Evolutionary conservation across 2,329 filamentous ascomycete genomes (phyloP), one percentile per base, ranked within the genome.

Genomic region (Dactylellina leptospora): DNA sequence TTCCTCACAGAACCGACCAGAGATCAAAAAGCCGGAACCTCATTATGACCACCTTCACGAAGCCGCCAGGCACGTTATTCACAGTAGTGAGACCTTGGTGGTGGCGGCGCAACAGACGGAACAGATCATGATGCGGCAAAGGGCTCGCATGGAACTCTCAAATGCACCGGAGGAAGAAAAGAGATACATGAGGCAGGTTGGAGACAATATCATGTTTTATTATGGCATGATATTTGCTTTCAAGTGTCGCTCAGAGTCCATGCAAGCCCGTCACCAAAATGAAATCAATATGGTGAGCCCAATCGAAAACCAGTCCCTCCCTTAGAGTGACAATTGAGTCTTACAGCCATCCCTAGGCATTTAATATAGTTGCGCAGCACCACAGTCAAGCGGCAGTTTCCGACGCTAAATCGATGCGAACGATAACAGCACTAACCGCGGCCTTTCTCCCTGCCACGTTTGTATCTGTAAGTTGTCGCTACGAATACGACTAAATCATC

Each of bases 391-490:
- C 59, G 1, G 58, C 66, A 1, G 58, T 45, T 10, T 18, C 47
- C 3, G 66, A 71, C 38, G 59, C 66, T 4, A 51, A 50, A 5
- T 58, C 66, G 3, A 71, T 71, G 66, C 51, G 30, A 33, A 28
- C 63, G 4, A 71, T 71, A 16, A 58, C 66, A 18, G 66, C 53
- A 4, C 28, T 71, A 11, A 71, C 58, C 11, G 66, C 44, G 9
- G 66, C 58, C 10, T 71, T 71, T 27, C 16, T 71, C 25, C 66
- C 66, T 6, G 66, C 66, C 1, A 71, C 66, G 10, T 71, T 71
- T 42, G 66, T 71, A 13, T 62, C 58, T 23, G 66, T 71, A 62
- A 28, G 66, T 50, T 28, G 8, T n/a, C n/a, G n/a, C 25, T 11
- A 13, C 4, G 18, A 10, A 8, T 30, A n/a, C 36, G 11, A 4